Evolutionary conservation across 2,329 filamentous ascomycete genomes (phyloP).

Genomic region (Ambrosiella beaveri): DNA sequence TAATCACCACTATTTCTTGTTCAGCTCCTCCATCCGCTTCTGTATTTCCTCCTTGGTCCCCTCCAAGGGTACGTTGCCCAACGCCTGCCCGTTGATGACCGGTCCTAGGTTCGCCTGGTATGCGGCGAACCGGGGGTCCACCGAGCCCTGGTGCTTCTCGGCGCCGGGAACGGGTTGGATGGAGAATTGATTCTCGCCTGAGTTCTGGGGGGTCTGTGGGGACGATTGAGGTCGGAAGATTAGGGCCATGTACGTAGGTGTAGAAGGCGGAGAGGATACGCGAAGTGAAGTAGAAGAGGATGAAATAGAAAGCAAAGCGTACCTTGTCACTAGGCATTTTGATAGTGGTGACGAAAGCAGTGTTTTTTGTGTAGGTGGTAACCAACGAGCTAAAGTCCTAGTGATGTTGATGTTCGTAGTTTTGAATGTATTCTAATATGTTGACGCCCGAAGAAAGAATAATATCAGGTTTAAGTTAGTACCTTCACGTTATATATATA

Average conservation of each 20-base stretch:
- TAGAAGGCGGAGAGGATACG: conserved; percentile 6
- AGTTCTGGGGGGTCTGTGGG: conserved; percentile 2
- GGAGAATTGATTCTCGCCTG: conserved; percentile 27
- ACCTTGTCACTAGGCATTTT: conserved; percentile 12
- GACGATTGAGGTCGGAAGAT: conserved; percentile 2
- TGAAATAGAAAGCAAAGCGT: conserved; percentile 9
- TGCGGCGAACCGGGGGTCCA: conserved; percentile 31
- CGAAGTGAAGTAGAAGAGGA: conserved; percentile 7
- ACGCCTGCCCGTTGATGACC: conserved; percentile 25
- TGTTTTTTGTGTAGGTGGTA: not conserved
- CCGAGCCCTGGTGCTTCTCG: conserved; percentile 19
- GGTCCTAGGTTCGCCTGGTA: conserved; percentile 42
- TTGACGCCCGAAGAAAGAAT: too few relatives aligned
- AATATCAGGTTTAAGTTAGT: too few relatives aligned
- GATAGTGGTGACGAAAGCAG: not conserved
- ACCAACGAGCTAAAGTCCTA: not conserved
- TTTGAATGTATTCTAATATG: not conserved
- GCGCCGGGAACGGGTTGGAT: conserved; percentile 24
- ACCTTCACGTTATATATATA: too few relatives aligned
- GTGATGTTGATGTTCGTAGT: not conserved
- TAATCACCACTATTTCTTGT: conserved; percentile 28
- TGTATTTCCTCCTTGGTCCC: conserved; percentile 52
- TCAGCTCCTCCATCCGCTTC: conserved; percentile 47
- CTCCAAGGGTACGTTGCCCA: conserved; percentile 36
- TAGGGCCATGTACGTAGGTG: conserved; percentile 8